Base-by-base conservation (phyloP, 257 asterid genomes). In the Nicotiana noctiflora region DNA sequence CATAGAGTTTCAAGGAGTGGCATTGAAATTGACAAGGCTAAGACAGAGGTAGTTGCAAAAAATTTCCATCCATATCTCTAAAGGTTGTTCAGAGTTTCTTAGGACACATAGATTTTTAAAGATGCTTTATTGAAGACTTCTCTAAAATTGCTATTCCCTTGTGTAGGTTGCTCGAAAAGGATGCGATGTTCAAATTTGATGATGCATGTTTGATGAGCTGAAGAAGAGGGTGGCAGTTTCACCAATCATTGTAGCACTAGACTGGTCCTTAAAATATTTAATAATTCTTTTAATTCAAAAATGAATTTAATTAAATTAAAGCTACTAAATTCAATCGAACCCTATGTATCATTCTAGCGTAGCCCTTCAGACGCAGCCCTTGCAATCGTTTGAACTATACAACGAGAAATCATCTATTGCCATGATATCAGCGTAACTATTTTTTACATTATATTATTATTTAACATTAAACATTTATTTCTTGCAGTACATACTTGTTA, bases 51-150 rank as follows among this genome's bases (percentile, higher is more conserved):
- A 1, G n/a, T 74, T 34, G 7, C 3, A 2, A 46, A 10, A 1
- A 0, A 6, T 18, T 19, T 0, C 79, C 8, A 6, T 61, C 9
- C 4, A 8, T 1, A 0, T 14, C 21, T 3, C 1, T 10, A 0
- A 44, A 32, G 11, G 79, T 2, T 1, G 7, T 74, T 0, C 1
- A 12, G 2, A 11, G 8, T 8, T 46, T 74, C 8, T 17, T 74
- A 0, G 60, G 44, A 2, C 62, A 9, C 5, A 44, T 19, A 2
- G 0, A 34, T 0, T 46, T 74, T 11, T 74, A 49, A 49, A 2
- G 37, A 7, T 2, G 44, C 9, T 74, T 74, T 7, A 74, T 74
- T 5, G 49, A 74, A 46, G 62, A 74, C 19, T 46, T 74, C 2
- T 74, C 44, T 0, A 74, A 74, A 18, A 74, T 74, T n/a, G 29